These are phyloP conservation scores for Xenosphaeropsis pyriputrescens DNA, from an alignment of 2,329 filamentous ascomycete species.

Conservation along the genomic window DNA sequence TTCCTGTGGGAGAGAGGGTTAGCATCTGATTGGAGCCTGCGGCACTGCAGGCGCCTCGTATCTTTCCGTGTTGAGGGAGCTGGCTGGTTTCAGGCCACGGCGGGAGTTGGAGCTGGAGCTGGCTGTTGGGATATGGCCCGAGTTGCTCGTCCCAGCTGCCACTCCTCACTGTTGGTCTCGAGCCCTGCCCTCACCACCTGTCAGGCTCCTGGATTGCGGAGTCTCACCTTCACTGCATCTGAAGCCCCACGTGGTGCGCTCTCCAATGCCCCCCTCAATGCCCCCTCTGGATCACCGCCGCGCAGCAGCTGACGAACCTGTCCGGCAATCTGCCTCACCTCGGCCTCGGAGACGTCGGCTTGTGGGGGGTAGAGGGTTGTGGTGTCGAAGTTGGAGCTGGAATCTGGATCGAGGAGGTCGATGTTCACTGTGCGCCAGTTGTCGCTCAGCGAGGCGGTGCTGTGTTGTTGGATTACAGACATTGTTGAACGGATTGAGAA, in stretches of 20 bases:
- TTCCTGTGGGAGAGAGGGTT: slow-evolving; percentile 39
- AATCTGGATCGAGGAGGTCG: slow-evolving; percentile 81
- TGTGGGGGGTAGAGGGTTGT: slow-evolving; percentile 67
- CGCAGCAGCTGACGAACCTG: slow-evolving; percentile 82
- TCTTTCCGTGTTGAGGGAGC: no score
- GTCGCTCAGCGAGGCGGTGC: slow-evolving; percentile 41
- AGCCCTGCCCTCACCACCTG: background rate
- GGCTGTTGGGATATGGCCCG: no score
- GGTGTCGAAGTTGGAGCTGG: slow-evolving; percentile 80
- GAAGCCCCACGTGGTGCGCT: slow-evolving; percentile 61
- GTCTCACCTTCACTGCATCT: slow-evolving; percentile 39
- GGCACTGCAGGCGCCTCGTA: no score
- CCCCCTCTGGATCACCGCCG: slow-evolving; percentile 77
- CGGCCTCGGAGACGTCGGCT: slow-evolving; percentile 59
- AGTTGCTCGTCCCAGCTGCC: no score
- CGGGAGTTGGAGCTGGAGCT: no score
- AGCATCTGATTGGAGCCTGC: no score
- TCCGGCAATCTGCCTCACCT: slow-evolving; percentile 61
- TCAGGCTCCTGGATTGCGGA: background rate
- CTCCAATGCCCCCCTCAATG: slow-evolving; percentile 71
- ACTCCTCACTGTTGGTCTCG: no score
- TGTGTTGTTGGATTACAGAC: slow-evolving; percentile 56
- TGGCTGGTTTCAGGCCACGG: no score
- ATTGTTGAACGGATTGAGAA: slow-evolving; percentile 21
- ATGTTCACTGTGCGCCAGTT: slow-evolving; percentile 86